These are phyloP conservation scores for Amborella trichopoda DNA, from an alignment of 164 flowering plant genomes.

Conservation along the genomic window DNA sequence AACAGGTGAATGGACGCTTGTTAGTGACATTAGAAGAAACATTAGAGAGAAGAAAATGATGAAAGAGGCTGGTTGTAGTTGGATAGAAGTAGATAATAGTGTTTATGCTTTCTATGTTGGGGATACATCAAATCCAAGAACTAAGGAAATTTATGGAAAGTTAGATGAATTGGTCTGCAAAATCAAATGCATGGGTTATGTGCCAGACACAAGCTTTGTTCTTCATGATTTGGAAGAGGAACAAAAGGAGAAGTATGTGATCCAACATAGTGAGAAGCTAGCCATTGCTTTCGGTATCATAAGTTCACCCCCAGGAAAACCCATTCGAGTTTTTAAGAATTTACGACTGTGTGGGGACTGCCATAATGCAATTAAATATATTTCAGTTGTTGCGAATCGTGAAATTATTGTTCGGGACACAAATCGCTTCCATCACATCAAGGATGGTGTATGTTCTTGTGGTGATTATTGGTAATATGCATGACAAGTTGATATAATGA, in stretches of 20 bases:
- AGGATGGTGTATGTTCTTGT: slow-evolving; percentile 65
- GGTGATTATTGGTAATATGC: slow-evolving; percentile 65
- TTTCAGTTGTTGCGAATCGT: slow-evolving; percentile 35
- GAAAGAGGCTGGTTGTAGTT: slow-evolving; percentile 88
- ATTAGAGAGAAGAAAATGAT: slow-evolving; percentile 59
- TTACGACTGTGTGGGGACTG: slow-evolving; percentile 81
- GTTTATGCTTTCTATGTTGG: slow-evolving; percentile 69
- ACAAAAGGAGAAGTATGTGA: slow-evolving; percentile 50
- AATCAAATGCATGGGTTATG: slow-evolving; percentile 58
- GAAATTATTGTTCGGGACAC: slow-evolving; percentile 70
- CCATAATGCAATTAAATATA: slow-evolving; percentile 54
- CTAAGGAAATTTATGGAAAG: slow-evolving; percentile 42
- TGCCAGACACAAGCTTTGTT: slow-evolving; percentile 55
- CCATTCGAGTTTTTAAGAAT: slow-evolving; percentile 64
- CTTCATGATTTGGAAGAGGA: slow-evolving; percentile 74
- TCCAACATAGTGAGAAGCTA: slow-evolving; percentile 82
- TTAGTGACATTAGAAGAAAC: slow-evolving; percentile 35
- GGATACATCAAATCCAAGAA: slow-evolving; percentile 57
- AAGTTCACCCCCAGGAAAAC: slow-evolving; percentile 32
- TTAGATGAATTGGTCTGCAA: slow-evolving; percentile 29
- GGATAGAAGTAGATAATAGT: slow-evolving; percentile 56
- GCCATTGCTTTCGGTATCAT: slow-evolving; percentile 73
- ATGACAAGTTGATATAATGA: too few species aligned
- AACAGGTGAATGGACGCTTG: slow-evolving; percentile 47
- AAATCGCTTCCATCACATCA: slow-evolving; percentile 63